Evolutionary conservation across 169 alveolate genomes (phyloP), one percentile per base, ranked within the genome.

Genomic region (Plasmodium gaboni): DNA sequence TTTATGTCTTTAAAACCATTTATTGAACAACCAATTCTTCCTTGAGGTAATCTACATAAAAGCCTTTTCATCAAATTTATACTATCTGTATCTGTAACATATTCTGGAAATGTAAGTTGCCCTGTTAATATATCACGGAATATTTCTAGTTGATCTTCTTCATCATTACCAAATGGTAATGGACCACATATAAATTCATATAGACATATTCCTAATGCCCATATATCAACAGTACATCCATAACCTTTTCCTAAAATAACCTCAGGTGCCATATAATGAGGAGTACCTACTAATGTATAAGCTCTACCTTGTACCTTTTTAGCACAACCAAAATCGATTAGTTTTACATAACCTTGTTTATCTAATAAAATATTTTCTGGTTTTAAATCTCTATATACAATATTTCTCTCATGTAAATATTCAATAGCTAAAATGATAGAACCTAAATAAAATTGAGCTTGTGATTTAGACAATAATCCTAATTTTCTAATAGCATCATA

Each of bases 201-300:
- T n/a, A 99, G 95, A 74, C 99, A 97, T 10, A 98, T 96, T n/a
- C 99, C 99, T 61, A 98, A 92, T 12, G 99, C 96, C 99, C 99
- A 99, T 7, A 97, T 95, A 89, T 99, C 99, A 46, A 97, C 99
- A 19, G 98, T 95, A 72, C 97, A 96, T n/a, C 98, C 96, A 91
- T 98, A 98, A 0, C 99, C 99, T 87, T 97, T 96, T 53, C 99
- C 99, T 24, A 96, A 88, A 22, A 97, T 95, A 57, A 97, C 96
- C 60, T 97, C 98, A 8, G 99, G 99, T 5, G 99, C 99, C 99
- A 98, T 98, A 65, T 97, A 98, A 87, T 97, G 99, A 51, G 99
- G 99, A 1, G 99, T 97, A 0, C 99, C 99, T n/a, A 97, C 97
- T 28, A 97, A 95, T 19, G 99, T 97, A 87, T 94, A 97, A 5